Evolutionary conservation across 352 stramenopile genomes (phyloP).

Genomic region (Phytophthora sansomeana): DNA sequence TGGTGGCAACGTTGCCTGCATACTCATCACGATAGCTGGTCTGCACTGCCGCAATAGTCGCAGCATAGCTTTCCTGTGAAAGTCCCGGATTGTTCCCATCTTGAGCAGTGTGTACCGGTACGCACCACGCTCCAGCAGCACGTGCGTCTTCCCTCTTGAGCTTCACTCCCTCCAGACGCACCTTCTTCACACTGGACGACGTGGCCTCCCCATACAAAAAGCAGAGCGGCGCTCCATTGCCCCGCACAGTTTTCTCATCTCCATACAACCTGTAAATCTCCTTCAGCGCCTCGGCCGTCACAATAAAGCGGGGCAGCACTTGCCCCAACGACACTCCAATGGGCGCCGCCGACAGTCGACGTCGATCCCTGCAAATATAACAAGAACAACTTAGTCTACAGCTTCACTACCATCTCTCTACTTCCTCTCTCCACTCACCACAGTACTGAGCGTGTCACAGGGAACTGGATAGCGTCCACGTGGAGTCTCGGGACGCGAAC

Average conservation of each 20-base stretch:
- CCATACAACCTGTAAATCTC: slow-evolving; percentile 50
- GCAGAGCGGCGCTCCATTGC: slow-evolving; percentile 39
- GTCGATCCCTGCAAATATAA: slow-evolving; percentile 58
- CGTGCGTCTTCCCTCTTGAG: slow-evolving; percentile 34
- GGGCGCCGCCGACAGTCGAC: slow-evolving; percentile 50
- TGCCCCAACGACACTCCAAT: slow-evolving; percentile 50
- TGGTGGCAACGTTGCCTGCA: slow-evolving; percentile 38
- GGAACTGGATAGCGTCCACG: slow-evolving; percentile 75
- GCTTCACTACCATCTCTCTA: not conserved
- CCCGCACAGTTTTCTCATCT: slow-evolving; percentile 9
- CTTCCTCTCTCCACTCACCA: slow-evolving; percentile 42
- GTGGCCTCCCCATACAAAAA: slow-evolving; percentile 47
- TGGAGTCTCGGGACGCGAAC: slow-evolving; percentile 36
- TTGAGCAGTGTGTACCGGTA: slow-evolving; percentile 42
- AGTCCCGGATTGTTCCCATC: slow-evolving; percentile 10
- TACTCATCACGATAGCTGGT: slow-evolving; percentile 49
- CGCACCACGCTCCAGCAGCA: slow-evolving; percentile 39
- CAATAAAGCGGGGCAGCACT: slow-evolving; percentile 57
- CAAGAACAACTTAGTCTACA: slow-evolving; percentile 5
- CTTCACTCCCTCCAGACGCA: slow-evolving; percentile 39
- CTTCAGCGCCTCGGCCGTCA: slow-evolving; percentile 57
- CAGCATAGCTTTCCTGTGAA: slow-evolving; percentile 41
- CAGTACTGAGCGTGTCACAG: slow-evolving; percentile 65
- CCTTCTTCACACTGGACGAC: slow-evolving; percentile 23
- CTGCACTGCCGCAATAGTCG: slow-evolving; percentile 40